A percentile compares a stretch with the other conserved stretches of the same genome.
These are phyloP conservation scores for Podosphaera leucotricha DNA, from an alignment of 2,329 filamentous ascomycete genomes.

Conservation along the genomic window DNA sequence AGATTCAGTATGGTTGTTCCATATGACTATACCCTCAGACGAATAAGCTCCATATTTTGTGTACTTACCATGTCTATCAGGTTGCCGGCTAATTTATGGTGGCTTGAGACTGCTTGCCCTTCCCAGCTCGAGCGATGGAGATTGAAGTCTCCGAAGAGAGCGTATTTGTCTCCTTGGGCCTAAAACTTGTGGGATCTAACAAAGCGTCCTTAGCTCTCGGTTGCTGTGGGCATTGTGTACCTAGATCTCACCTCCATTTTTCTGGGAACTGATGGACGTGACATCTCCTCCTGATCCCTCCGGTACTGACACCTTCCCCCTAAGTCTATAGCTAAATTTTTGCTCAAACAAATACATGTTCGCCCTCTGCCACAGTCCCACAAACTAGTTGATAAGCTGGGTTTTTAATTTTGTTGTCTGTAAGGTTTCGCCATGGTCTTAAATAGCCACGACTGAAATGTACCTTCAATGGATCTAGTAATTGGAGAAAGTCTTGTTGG, in stretches of 20 bases:
- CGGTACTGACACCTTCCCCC: neutral
- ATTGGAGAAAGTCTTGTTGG: neutral
- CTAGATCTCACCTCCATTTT: no score
- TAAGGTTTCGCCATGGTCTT: neutral
- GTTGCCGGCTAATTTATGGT: neutral
- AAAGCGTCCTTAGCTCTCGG: no score
- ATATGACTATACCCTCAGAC: no score
- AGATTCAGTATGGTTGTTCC: no score
- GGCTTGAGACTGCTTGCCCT: neutral
- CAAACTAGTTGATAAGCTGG: neutral
- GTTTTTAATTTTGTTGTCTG: neutral
- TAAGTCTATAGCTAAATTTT: neutral
- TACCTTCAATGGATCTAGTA: neutral
- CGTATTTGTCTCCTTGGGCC: no score
- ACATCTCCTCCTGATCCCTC: neutral
- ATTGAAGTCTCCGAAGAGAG: neutral
- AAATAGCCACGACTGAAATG: neutral
- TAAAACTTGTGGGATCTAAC: no score
- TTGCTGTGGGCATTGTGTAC: no score
- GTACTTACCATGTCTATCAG: no score
- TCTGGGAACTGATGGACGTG: neutral
- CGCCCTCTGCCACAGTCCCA: neutral
- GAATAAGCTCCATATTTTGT: no score
- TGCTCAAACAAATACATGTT: slow-evolving; percentile 1
- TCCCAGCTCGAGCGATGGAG: neutral